Evolutionary conservation across 495 filamentous ascomycete species (phyloP).

Genomic region (Patellaria atrata): DNA sequence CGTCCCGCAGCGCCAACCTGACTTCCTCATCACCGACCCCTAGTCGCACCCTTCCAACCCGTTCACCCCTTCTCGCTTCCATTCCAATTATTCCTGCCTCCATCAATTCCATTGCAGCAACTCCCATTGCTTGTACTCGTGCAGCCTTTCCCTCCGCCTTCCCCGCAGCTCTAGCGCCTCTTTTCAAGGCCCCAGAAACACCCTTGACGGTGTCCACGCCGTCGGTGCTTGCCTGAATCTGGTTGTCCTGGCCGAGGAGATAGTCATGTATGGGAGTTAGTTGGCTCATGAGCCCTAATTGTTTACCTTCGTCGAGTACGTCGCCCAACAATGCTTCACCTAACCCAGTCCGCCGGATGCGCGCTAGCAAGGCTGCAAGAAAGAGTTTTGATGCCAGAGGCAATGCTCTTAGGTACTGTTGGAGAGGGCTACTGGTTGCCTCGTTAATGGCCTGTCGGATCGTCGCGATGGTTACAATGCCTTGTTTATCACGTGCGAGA

Average conservation of each 20-base stretch:
- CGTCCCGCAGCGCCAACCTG: conserved; percentile 70
- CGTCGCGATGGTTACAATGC: conserved; percentile 76
- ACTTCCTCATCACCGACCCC: conserved; percentile 84
- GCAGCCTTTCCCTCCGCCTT: conserved; percentile 24
- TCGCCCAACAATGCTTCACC: conserved; percentile 82
- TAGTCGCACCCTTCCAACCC: conserved; percentile 73
- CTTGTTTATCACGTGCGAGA: conserved; percentile 11
- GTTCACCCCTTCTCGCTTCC: conserved; percentile 62
- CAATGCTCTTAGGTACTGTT: conserved; percentile 68
- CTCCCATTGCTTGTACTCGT: conserved; percentile 51
- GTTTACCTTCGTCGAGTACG: conserved; percentile 75
- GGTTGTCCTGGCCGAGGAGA: conserved; percentile 13
- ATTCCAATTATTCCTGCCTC: conserved; percentile 78
- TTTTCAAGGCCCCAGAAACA: conserved; percentile 19
- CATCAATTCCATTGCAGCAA: conserved; percentile 64
- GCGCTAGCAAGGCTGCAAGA: conserved; percentile 62
- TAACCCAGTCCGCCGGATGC: conserved; percentile 69
- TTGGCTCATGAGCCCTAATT: conserved; percentile 50
- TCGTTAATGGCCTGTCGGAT: conserved; percentile 91
- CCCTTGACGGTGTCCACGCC: not conserved
- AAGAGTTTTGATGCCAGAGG: conserved; percentile 74
- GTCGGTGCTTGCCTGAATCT: not conserved
- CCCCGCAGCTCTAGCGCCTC: conserved; percentile 13
- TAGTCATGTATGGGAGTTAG: conserved; percentile 22
- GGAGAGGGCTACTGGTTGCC: conserved; percentile 80